These are phyloP conservation scores for Lentinula lateritia DNA, from an alignment of 768 basidiomycete species.

Conservation along the genomic window DNA sequence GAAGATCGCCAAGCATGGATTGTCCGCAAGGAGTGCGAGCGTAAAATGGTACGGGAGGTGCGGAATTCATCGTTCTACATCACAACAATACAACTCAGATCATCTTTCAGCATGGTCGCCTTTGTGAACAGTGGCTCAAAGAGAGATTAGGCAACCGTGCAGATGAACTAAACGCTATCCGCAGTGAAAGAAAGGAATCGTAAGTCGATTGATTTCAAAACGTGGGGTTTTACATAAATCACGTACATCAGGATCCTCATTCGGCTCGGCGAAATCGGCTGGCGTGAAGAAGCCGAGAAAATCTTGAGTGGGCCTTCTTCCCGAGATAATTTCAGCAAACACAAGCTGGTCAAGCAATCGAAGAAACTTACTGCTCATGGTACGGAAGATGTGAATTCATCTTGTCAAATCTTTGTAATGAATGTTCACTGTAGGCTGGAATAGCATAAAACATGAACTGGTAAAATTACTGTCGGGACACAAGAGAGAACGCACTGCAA, in stretches of 20 bases:
- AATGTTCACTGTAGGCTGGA: background rate
- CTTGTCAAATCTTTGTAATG: background rate
- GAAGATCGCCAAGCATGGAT: background rate
- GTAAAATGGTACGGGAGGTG: background rate
- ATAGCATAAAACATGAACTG: background rate
- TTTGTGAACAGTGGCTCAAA: background rate
- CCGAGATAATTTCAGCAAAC: background rate
- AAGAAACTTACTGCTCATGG: constrained; percentile 4
- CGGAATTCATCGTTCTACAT: no score
- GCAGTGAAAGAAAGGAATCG: background rate
- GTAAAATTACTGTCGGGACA: background rate
- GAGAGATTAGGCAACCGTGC: background rate
- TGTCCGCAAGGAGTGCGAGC: background rate
- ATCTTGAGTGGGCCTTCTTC: background rate
- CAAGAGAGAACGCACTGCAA: background rate
- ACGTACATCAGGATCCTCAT: background rate
- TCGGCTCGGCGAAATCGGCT: constrained; percentile 1
- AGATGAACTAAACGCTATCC: background rate
- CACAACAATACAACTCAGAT: background rate
- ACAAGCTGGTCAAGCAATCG: constrained; percentile 1
- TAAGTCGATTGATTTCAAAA: background rate
- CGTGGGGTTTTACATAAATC: no score
- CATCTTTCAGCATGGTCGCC: background rate
- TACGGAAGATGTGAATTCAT: background rate
- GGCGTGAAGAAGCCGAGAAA: background rate